Conservation (phyloP, 768 basidiomycete genomes). For the Psilocybe tampanensis region DNA sequence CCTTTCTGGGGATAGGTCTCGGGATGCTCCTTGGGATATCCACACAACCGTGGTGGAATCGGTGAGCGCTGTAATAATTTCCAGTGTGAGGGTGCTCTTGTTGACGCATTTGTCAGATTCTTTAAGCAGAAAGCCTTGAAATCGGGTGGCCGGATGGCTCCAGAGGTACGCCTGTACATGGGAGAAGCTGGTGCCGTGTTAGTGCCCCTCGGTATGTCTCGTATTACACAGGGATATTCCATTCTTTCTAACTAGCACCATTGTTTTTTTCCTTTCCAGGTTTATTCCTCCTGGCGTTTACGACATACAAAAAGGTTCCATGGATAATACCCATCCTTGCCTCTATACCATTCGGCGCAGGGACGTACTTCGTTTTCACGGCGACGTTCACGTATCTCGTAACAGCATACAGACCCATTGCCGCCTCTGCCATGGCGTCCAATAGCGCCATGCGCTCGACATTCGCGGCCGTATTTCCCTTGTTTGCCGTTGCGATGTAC, state of each 20-base stretch:
- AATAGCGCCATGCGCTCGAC: conserved; percentile 64
- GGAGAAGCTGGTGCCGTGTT: neutral
- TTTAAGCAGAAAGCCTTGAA: neutral
- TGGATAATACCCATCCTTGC: conserved; percentile 72
- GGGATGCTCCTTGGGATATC: conserved; percentile 54
- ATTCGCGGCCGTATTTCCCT: conserved; percentile 66
- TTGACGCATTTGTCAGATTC: neutral
- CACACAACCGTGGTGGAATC: conserved; percentile 58
- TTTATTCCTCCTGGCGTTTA: conserved; percentile 67
- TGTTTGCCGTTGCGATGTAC: conserved; percentile 71
- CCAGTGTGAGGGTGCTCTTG: neutral
- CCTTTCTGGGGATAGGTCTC: conserved; percentile 63
- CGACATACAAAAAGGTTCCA: conserved; percentile 47
- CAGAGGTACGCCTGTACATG: neutral
- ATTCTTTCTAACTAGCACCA: too few relatives aligned
- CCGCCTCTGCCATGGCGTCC: conserved; percentile 67
- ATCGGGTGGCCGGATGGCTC: neutral
- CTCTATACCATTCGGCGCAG: conserved; percentile 64
- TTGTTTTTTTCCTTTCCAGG: conserved; percentile 38
- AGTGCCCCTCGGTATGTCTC: neutral
- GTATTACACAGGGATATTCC: conserved; percentile 44
- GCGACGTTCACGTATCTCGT: conserved; percentile 74
- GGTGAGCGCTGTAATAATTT: conserved; percentile 36
- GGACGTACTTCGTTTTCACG: conserved; percentile 70
- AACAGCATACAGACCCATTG: conserved; percentile 66